phyloP scores from a whole-genome alignment of 139 green algal species.

The Chlorella vulgaris region DNA sequence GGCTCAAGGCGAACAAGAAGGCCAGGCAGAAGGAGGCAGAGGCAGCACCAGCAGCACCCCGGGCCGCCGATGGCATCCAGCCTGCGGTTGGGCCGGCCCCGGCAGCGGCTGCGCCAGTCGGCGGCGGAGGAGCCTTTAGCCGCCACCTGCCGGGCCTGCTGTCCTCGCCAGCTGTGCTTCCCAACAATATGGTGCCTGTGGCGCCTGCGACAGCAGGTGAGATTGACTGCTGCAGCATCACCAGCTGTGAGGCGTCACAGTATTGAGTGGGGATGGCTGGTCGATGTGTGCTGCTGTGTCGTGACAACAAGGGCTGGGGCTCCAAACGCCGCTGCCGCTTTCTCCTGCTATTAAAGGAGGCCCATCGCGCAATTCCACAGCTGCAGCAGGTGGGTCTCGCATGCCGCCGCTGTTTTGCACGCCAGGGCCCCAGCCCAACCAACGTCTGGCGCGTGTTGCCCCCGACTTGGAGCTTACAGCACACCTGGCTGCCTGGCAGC shows the following conservation, averaged over 20 bases:
- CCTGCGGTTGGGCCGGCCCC: neutral
- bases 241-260: no score
- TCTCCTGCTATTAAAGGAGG: no score
- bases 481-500: no score
- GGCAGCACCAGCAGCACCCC: neutral
- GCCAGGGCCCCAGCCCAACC: no score
- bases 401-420: no score
- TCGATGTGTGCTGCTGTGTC: neutral
- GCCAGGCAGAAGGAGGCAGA: neutral
- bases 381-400: no score
- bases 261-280: neutral
- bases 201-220: neutral
- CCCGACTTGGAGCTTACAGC: no score
- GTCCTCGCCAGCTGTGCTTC: neutral
- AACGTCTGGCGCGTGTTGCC: no score
- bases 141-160: neutral
- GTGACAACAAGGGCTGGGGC: no score
- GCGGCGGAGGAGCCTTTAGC: neutral
- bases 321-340: no score
- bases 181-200: constrained; percentile 5
- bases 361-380: no score
- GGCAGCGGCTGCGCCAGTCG: neutral
- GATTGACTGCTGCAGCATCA: no score
- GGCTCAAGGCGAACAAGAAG: neutral
- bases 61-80: neutral